Percentiles rank a stretch among this genome's conserved stretches.
These are phyloP conservation scores for Aspergillus aculeatinus DNA, from an alignment of 2,329 filamentous ascomycete species.

Conservation along the genomic window DNA sequence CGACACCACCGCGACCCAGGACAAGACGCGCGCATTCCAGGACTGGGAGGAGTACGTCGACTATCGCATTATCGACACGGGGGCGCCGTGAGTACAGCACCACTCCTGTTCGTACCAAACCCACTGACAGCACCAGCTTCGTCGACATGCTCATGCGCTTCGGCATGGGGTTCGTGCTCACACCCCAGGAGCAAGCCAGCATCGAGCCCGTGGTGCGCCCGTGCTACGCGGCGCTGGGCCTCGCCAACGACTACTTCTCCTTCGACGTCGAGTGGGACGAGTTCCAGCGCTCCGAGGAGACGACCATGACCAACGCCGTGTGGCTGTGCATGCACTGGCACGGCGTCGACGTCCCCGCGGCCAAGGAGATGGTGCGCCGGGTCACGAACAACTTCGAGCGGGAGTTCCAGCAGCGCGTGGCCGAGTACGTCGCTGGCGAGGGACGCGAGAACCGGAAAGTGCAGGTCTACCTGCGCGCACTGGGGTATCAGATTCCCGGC, in stretches of 20 bases:
- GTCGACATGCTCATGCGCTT: constrained; percentile 19
- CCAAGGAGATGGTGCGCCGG: constrained; percentile 11
- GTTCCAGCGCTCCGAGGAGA: not conserved
- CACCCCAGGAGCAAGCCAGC: constrained; percentile 7
- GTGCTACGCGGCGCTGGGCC: constrained; percentile 18
- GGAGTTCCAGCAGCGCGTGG: constrained; percentile 9
- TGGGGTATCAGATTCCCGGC: constrained; percentile 17
- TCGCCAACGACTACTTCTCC: constrained; percentile 22
- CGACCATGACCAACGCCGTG: constrained; percentile 18
- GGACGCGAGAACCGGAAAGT: constrained; percentile 3
- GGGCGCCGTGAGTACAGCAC: constrained; percentile 11
- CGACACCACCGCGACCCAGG: constrained; percentile 16
- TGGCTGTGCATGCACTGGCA: constrained; percentile 22
- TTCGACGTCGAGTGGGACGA: constrained; percentile 21
- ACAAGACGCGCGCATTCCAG: constrained; percentile 16
- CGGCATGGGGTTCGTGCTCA: constrained; percentile 17
- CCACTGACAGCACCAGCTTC: constrained; percentile 5
- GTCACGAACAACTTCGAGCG: constrained; percentile 13
- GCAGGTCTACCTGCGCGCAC: constrained; percentile 11
- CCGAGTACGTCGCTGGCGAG: not conserved
- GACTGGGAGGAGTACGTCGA: constrained; percentile 19
- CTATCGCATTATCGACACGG: constrained; percentile 21
- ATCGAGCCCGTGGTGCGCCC: constrained; percentile 13
- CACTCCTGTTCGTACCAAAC: no score
- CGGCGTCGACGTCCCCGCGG: constrained; percentile 6